Percentiles rank a stretch among this genome's conserved stretches.
These are phyloP conservation scores for Didymella segeticola DNA, from an alignment of 2,329 filamentous ascomycete genomes.

Conservation along the genomic window DNA sequence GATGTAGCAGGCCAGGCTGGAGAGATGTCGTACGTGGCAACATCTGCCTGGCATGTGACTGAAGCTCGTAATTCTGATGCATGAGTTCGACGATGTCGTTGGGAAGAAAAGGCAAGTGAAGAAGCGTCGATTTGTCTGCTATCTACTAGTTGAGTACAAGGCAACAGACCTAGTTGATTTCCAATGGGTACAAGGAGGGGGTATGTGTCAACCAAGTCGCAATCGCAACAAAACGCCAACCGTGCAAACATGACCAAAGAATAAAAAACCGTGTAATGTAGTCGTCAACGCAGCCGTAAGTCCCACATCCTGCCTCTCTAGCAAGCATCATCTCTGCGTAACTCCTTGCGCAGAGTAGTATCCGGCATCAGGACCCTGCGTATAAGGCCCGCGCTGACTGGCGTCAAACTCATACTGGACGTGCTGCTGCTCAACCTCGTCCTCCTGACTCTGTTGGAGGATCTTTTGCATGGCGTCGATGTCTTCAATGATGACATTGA, in stretches of 20 bases:
- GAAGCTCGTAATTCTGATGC: too few relatives aligned
- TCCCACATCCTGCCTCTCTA: not conserved
- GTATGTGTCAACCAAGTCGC: conserved; percentile 20
- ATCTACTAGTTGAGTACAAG: not conserved
- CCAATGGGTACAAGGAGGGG: conserved; percentile 9
- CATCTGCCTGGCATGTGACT: too few relatives aligned
- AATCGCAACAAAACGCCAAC: conserved; percentile 12
- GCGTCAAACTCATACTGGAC: conserved; percentile 14
- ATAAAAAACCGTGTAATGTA: conserved; percentile 4
- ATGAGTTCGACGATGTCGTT: too few relatives aligned
- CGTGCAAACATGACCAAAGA: conserved; percentile 4
- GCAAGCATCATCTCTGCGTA: not conserved
- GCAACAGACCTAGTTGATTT: conserved; percentile 3
- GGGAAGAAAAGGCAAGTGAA: not conserved
- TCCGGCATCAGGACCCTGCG: conserved; percentile 7
- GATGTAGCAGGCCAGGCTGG: not conserved
- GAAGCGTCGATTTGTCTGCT: not conserved
- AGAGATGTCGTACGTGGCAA: not conserved
- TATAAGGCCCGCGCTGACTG: conserved; percentile 11
- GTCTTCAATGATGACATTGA: conserved; percentile 76
- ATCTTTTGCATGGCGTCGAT: conserved; percentile 64
- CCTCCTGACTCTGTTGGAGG: conserved; percentile 50
- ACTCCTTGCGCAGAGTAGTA: conserved; percentile 5
- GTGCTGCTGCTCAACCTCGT: conserved; percentile 16
- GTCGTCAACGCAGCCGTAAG: not conserved